Evolutionary conservation across 768 basidiomycete genomes (phyloP), one percentile per base, ranked within the genome.

Genomic region (Rickenella mellea): DNA sequence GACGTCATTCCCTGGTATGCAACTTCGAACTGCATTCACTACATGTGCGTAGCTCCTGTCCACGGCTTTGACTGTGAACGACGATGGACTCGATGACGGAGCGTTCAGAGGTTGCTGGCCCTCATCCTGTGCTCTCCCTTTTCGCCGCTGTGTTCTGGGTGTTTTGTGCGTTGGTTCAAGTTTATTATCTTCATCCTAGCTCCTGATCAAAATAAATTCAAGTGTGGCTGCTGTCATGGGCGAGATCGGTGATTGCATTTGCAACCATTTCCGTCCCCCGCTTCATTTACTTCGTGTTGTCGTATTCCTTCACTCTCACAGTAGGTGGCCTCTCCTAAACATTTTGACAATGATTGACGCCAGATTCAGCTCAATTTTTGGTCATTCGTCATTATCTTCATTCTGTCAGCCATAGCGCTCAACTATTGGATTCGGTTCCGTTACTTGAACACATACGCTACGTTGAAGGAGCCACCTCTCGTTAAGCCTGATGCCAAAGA

Each of bases 281-380:
- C 45, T 73, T 72, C 61, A 80, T 90, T 32, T 90, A 88, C 55
- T 69, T 76, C 14, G 63, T 85, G 10, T 69, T 91, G 20, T 89
- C 87, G 9, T 91, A 90, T 56, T 89, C 89, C 4, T 80, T 91
- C 76, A 92, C 89, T 1, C 67, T 92, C 49, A 90, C 87, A 42
- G 89, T 88, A 55, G 36, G 76, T 53, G 11, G 20, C 19, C 29
- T 40, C 43, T 48, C 41, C 37, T 14, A 6, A 45, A 25, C 19
- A 24, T 35, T 27, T 40, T 25, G 24, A 19, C 22, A 37, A 21
- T 46, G 42, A 45, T 42, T 5, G 38, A 43, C 15, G 32, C 46
- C 36, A 39, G 22, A 20, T n/a, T 38, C 58, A 93, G 79, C 74
- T 98, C 35, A 88, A 88, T 51, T 96, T 96, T 61, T 91, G 89